phyloP scores from a whole-genome alignment of 495 filamentous ascomycete genomes.

The Durotheca rogersii region DNA sequence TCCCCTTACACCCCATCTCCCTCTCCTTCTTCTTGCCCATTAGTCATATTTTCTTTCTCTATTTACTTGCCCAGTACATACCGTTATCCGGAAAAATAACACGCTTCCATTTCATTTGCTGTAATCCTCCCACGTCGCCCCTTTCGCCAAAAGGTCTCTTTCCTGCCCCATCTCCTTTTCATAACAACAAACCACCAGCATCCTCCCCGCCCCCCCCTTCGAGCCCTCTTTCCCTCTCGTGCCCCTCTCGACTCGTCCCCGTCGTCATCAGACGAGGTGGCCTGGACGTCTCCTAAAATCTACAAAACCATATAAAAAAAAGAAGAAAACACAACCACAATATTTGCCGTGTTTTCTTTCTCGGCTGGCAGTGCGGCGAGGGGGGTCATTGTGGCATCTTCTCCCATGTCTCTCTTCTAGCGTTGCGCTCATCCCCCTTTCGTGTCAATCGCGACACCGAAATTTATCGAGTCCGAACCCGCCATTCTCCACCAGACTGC shows the following conservation, averaged over 20 bases:
- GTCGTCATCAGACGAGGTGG: conserved; percentile 12
- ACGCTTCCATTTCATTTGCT: conserved; percentile 37
- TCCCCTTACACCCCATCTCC: conserved; percentile 31
- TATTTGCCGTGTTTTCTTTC: conserved; percentile 19
- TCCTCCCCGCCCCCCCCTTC: conserved; percentile 17
- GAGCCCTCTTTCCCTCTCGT: conserved; percentile 18
- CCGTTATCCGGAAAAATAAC: conserved; percentile 37
- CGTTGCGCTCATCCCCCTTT: conserved; percentile 23
- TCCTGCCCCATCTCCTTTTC: conserved; percentile 27
- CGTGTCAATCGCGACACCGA: conserved; percentile 34
- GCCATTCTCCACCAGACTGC: conserved; percentile 34
- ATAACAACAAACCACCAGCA: conserved; percentile 4
- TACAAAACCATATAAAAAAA: too few species aligned
- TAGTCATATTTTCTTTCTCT: conserved; percentile 33
- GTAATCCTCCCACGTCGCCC: conserved; percentile 28
- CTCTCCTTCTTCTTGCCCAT: conserved; percentile 33
- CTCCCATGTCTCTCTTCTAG: conserved; percentile 35
- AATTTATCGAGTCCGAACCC: conserved; percentile 21
- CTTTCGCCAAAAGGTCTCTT: conserved; percentile 30
- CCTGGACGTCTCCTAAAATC: conserved; percentile 13
- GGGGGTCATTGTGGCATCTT: conserved; percentile 34
- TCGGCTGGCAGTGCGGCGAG: conserved; percentile 24
- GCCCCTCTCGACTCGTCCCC: conserved; percentile 17
- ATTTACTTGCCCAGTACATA: conserved; percentile 39
- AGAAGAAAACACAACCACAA: conserved; percentile 15